These are phyloP conservation scores for Trichaptum fuscoviolaceum DNA, from an alignment of 768 basidiomycete genomes.

Conservation along the genomic window DNA sequence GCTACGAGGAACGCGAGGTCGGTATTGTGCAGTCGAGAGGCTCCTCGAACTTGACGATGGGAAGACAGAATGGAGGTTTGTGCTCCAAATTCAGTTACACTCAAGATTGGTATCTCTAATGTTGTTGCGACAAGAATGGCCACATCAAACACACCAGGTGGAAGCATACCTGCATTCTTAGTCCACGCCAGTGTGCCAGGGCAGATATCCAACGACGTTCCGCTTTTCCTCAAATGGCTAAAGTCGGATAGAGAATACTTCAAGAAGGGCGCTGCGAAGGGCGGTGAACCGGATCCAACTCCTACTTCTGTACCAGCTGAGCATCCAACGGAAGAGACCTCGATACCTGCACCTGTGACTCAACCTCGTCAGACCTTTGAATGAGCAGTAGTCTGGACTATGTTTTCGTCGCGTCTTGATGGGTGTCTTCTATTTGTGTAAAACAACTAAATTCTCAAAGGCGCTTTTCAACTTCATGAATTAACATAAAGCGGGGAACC, in stretches of 20 bases:
- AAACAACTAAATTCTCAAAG: no score
- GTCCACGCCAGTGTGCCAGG: conserved; percentile 56
- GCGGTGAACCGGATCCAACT: not conserved
- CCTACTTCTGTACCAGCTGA: not conserved
- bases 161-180: conserved; percentile 60
- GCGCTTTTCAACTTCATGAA: no score
- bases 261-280: not conserved
- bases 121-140: conserved; percentile 44
- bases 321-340: not conserved
- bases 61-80: conserved; percentile 57
- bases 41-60: conserved; percentile 58
- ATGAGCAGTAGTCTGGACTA: not conserved
- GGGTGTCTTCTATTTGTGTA: not conserved
- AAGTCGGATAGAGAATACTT: conserved; percentile 20
- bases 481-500: no score
- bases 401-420: not conserved
- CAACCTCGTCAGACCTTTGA: not conserved
- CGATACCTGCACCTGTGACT: not conserved
- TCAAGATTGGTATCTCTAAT: not conserved
- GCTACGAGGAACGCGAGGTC: conserved; percentile 58
- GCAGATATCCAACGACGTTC: conserved; percentile 68
- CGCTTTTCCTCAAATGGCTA: conserved; percentile 67
- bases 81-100: conserved; percentile 1
- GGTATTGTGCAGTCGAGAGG: conserved; percentile 67
- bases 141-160: conserved; percentile 67